These are phyloP conservation scores for Cercophora newfieldiana DNA, from an alignment of 495 filamentous ascomycete genomes.

Conservation along the genomic window DNA sequence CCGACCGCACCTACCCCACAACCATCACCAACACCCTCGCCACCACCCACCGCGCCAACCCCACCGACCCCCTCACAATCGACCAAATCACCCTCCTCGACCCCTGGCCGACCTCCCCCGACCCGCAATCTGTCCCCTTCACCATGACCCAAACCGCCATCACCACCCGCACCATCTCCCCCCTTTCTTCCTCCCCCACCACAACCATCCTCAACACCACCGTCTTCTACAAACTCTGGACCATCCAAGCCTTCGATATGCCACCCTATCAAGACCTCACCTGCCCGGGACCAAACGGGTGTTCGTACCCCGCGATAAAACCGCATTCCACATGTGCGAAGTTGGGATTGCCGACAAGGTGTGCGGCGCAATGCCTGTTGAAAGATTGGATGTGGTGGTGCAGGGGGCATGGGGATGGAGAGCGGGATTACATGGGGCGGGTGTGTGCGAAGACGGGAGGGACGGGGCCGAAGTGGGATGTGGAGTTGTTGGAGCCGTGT, in stretches of 20 bases:
- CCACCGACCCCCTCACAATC: constrained; percentile 11
- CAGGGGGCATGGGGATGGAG: not conserved
- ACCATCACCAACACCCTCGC: constrained; percentile 18
- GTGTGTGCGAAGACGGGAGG: constrained; percentile 39
- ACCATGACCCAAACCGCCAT: constrained; percentile 14
- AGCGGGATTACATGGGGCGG: constrained; percentile 43
- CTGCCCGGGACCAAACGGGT: constrained; percentile 32
- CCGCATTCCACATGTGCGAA: constrained; percentile 18
- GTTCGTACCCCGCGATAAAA: constrained; percentile 18
- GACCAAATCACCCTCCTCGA: constrained; percentile 25
- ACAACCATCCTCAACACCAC: constrained; percentile 8
- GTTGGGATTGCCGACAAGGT: constrained; percentile 19
- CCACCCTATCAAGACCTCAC: constrained; percentile 32
- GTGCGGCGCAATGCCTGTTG: constrained; percentile 22
- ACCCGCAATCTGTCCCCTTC: constrained; percentile 17
- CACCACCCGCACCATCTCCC: constrained; percentile 15
- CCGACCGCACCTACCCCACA: constrained; percentile 25
- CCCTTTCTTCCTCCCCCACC: not conserved
- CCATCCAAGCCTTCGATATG: constrained; percentile 21
- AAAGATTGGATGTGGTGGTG: constrained; percentile 29
- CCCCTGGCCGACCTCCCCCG: constrained; percentile 23
- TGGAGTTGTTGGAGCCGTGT: constrained; percentile 25
- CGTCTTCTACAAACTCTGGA: constrained; percentile 18
- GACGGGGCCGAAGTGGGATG: not conserved
- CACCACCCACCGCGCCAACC: not conserved